Conservation (phyloP, 2,329 filamentous ascomycete species). For the Aureobasidium sp. region DNA sequence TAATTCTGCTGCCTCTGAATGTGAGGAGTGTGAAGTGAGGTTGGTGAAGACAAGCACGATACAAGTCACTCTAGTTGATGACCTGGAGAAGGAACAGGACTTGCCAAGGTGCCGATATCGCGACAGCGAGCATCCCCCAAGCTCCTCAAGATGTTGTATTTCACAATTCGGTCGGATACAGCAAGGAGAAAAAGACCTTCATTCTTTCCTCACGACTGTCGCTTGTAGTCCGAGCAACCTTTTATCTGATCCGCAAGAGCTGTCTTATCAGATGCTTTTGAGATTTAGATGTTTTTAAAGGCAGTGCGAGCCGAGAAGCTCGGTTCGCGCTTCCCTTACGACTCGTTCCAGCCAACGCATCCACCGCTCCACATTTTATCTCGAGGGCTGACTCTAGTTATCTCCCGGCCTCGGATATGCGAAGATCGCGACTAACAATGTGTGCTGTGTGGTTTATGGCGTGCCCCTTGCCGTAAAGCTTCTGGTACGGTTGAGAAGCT, state of each 20-base stretch:
- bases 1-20: not conserved
- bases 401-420: not conserved
- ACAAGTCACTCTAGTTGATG: too few species aligned
- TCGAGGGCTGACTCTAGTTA: not conserved
- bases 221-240: not conserved
- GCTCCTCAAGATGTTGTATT: too few species aligned
- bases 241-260: not conserved
- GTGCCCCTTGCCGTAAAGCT: not conserved
- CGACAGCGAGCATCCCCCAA: too few species aligned
- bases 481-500: not conserved
- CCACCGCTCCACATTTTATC: conserved; percentile 2
- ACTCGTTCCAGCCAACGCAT: not conserved
- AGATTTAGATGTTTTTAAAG: rapidly evolving
- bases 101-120: too few species aligned
- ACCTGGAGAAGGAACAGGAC: not conserved
- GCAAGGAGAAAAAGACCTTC: too few species aligned
- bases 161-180: too few species aligned
- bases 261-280: not conserved
- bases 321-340: not conserved
- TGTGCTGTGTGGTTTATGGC: not conserved
- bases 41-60: not conserved
- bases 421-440: not conserved
- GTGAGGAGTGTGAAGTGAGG: not conserved
- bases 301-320: not conserved
- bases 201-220: not conserved